phyloP scores from a whole-genome alignment of 257 asterid species.

The Plantago ovata region DNA sequence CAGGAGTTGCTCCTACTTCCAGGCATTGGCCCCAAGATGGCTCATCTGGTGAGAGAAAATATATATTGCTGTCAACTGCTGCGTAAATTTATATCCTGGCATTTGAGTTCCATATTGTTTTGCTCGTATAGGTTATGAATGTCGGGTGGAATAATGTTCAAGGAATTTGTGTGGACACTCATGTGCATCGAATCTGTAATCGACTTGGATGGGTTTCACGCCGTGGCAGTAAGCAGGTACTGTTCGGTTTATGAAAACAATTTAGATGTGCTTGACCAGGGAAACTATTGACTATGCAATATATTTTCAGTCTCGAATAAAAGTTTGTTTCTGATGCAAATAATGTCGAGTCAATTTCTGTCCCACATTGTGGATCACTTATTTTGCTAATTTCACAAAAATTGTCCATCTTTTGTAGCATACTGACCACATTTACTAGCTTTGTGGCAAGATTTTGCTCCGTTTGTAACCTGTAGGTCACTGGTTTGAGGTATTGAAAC shows the following conservation, averaged over 20 bases:
- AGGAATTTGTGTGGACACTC: conserved; percentile 99
- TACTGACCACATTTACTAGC: no score
- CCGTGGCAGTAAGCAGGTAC: conserved; percentile 73
- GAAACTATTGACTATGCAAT: not conserved
- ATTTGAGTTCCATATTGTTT: not conserved
- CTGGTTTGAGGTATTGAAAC: no score
- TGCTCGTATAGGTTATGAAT: conserved; percentile 70
- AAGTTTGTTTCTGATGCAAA: no score
- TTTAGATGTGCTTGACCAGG: no score
- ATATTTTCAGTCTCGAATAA: not conserved
- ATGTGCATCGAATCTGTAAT: conserved; percentile 91
- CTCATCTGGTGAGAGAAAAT: conserved; percentile 74
- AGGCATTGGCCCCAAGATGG: conserved; percentile 99
- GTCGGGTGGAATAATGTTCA: conserved; percentile 94
- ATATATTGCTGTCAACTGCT: not conserved
- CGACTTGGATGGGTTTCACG: conserved; percentile 98
- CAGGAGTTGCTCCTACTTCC: conserved; percentile 87
- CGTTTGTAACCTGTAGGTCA: no score
- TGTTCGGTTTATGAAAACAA: not conserved
- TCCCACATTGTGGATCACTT: no score
- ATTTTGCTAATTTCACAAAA: no score
- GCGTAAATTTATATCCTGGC: not conserved
- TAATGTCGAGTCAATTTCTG: no score
- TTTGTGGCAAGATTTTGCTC: no score
- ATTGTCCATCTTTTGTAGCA: no score